Conservation (phyloP, 2,329 filamentous ascomycete species). For the Epichloe hybrida region DNA sequence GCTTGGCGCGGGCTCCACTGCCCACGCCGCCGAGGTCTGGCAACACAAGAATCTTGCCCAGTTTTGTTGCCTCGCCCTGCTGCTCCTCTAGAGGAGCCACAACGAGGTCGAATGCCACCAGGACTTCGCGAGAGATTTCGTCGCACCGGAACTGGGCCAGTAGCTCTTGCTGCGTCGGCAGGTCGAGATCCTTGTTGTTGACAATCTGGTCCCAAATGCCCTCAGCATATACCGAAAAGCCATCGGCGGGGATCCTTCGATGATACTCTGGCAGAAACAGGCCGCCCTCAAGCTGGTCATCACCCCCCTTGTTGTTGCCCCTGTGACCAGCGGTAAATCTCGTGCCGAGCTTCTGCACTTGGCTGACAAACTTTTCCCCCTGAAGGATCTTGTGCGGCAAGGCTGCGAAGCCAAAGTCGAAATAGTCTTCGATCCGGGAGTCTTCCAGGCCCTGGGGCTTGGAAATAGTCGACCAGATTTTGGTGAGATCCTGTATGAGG, state of each 20-base stretch:
- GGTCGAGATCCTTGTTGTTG: conserved; percentile 93
- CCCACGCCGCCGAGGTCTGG: conserved; percentile 62
- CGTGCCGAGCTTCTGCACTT: conserved; percentile 65
- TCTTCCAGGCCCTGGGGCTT: conserved; percentile 82
- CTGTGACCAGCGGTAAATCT: conserved; percentile 75
- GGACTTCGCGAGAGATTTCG: conserved; percentile 83
- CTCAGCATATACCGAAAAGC: conserved; percentile 87
- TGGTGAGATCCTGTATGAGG: conserved; percentile 74
- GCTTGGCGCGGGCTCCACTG: conserved; percentile 55
- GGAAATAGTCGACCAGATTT: conserved; percentile 85
- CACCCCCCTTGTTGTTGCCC: conserved; percentile 53
- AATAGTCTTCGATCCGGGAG: conserved; percentile 89
- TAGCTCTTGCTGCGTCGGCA: conserved; percentile 93
- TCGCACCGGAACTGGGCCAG: conserved; percentile 96
- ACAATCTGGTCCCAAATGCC: conserved; percentile 98
- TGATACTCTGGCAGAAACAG: conserved; percentile 93
- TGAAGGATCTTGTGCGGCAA: conserved; percentile 95
- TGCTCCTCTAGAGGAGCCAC: conserved; percentile 75
- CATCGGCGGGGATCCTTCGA: conserved; percentile 87
- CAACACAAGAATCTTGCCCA: conserved; percentile 63
- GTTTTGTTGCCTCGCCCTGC: conserved; percentile 59
- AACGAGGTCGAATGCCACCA: conserved; percentile 69
- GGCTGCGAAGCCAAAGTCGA: conserved; percentile 94
- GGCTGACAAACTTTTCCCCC: conserved; percentile 74
- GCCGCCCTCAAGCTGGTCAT: conserved; percentile 63